Conservation (phyloP, 2,329 filamentous ascomycete species). For the Hirsutella minnesotensis region DNA sequence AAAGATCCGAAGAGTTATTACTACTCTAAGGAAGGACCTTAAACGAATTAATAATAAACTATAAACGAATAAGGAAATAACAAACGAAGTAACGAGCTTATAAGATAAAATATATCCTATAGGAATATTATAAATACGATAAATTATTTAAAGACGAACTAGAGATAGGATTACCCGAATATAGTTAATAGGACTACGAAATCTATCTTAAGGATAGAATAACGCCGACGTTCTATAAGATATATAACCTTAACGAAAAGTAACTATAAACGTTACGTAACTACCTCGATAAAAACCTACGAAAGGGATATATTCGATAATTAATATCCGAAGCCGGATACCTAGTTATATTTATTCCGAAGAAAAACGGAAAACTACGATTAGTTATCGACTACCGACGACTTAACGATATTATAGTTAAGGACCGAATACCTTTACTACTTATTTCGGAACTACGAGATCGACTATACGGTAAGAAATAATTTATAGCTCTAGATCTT, state of each 20-base stretch:
- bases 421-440: conserved; percentile 8
- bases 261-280: conserved; percentile 1
- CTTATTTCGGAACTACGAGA: conserved; percentile 12
- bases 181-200: conserved; percentile 4
- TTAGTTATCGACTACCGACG: conserved; percentile 13
- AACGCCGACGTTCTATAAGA: not conserved
- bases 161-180: conserved; percentile 1
- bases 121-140: conserved; percentile 5
- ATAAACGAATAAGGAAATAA: not conserved
- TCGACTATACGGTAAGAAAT: conserved; percentile 5
- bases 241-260: conserved; percentile 6
- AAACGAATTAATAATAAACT: not conserved
- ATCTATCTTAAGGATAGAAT: conserved; percentile 2
- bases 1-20: not conserved
- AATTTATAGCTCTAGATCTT: not conserved
- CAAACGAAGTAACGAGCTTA: not conserved
- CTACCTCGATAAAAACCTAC: not conserved
- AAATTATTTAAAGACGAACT: conserved; percentile 5
- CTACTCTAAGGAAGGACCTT: not conserved
- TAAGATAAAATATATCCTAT: not conserved
- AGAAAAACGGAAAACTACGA: conserved; percentile 12
- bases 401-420: conserved; percentile 14
- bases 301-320: conserved; percentile 1
- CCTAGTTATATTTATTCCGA: conserved; percentile 3
- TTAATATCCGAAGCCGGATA: conserved; percentile 2